Conservation (phyloP, 495 filamentous ascomycete species). For the Antarctomyces pellizariae region DNA sequence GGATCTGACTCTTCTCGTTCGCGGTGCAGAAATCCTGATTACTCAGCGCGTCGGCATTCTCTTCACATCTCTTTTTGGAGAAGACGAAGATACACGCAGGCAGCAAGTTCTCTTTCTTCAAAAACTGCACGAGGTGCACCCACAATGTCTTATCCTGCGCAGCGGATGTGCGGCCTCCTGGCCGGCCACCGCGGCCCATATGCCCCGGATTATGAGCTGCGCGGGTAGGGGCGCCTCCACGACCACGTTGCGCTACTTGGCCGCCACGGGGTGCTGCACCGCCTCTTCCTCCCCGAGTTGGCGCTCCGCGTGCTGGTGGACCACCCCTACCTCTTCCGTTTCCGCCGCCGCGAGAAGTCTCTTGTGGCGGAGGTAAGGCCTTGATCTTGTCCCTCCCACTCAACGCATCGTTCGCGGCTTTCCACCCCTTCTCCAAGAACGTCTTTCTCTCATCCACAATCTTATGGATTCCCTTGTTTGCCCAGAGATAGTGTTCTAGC, state of each 20-base stretch:
- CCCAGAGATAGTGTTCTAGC: conserved; percentile 91
- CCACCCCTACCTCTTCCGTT: conserved; percentile 19
- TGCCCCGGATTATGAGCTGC: conserved; percentile 44
- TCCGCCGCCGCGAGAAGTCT: conserved; percentile 21
- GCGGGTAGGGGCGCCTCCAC: conserved; percentile 30
- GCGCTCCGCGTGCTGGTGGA: conserved; percentile 22
- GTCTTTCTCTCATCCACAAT: conserved; percentile 83
- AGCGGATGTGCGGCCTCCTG: conserved; percentile 54
- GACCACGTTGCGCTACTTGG: conserved; percentile 25
- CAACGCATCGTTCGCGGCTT: conserved; percentile 67
- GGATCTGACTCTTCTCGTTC: conserved; percentile 80
- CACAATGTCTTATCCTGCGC: conserved; percentile 92
- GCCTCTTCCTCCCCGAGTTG: conserved; percentile 33
- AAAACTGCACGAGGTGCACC: conserved; percentile 81
- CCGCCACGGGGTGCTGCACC: conserved; percentile 35
- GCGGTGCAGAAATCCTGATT: conserved; percentile 88
- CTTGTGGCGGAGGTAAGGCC: conserved; percentile 23
- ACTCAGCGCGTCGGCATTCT: conserved; percentile 84
- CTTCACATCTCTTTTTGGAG: conserved; percentile 89
- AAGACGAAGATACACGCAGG: conserved; percentile 96
- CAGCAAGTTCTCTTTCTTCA: conserved; percentile 65
- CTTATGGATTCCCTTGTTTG: conserved; percentile 71
- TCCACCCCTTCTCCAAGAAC: conserved; percentile 81
- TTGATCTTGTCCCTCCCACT: conserved; percentile 65
- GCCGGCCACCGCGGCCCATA: conserved; percentile 68